Evolutionary conservation across 257 asterid species (phyloP).

Genomic region (Nemophila menziesii): DNA sequence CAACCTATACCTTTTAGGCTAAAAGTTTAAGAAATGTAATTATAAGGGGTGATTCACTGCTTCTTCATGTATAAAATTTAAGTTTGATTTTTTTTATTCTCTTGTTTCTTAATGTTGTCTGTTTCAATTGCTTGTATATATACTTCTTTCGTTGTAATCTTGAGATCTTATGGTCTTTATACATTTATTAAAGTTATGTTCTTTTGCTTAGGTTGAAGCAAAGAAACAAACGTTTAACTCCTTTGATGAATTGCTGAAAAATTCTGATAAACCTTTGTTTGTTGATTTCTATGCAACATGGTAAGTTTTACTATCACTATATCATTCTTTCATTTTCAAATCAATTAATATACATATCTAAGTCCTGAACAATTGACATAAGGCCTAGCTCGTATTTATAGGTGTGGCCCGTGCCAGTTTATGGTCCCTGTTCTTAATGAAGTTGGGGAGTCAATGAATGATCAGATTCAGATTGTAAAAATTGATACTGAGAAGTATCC

Average conservation of each 20-base stretch:
- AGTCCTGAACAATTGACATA: neutral
- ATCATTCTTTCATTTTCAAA: neutral
- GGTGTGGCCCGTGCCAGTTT: slow-evolving; percentile 98
- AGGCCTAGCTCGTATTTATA: slow-evolving; percentile 25
- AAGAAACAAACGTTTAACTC: slow-evolving; percentile 73
- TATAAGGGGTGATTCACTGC: neutral
- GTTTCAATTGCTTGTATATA: too few relatives aligned
- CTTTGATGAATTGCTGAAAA: slow-evolving; percentile 65
- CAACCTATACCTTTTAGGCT: neutral
- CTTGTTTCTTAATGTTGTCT: neutral
- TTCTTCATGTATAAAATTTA: too few relatives aligned
- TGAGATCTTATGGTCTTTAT: too few relatives aligned
- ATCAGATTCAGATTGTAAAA: slow-evolving; percentile 75
- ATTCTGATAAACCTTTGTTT: slow-evolving; percentile 68
- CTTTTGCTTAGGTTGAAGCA: slow-evolving; percentile 60
- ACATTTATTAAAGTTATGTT: neutral
- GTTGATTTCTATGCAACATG: slow-evolving; percentile 98
- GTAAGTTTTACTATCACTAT: slow-evolving; percentile 25
- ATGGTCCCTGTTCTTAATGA: slow-evolving; percentile 86
- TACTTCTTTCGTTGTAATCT: too few relatives aligned
- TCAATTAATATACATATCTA: neutral
- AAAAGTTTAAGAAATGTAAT: neutral
- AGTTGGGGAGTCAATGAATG: slow-evolving; percentile 51
- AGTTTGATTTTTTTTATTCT: neutral
- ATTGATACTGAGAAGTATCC: slow-evolving; percentile 94